phyloP scores from a whole-genome alignment of 495 filamentous ascomycete species.

The Echria macrotheca region DNA sequence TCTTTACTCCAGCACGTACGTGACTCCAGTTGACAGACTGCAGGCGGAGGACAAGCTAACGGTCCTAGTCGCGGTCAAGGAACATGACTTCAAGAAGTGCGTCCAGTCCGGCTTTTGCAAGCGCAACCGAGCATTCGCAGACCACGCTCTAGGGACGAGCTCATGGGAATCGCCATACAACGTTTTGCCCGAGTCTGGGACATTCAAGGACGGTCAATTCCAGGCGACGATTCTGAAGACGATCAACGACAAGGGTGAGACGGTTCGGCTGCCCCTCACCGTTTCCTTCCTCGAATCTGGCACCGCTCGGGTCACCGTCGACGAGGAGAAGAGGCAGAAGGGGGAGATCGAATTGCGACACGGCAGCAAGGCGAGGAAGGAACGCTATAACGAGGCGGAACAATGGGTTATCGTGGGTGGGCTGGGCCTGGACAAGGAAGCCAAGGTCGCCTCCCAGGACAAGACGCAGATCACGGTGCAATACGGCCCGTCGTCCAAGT shows the following conservation, averaged over 20 bases:
- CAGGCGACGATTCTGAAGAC: conserved; percentile 75
- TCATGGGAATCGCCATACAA: conserved; percentile 79
- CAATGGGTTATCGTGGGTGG: conserved; percentile 84
- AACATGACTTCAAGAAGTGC: conserved; percentile 95
- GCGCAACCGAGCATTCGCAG: conserved; percentile 85
- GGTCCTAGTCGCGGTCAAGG: conserved; percentile 70
- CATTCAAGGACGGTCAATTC: conserved; percentile 73
- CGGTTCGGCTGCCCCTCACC: conserved; percentile 72
- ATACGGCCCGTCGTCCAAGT: conserved; percentile 72
- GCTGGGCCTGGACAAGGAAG: conserved; percentile 59
- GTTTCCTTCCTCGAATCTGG: conserved; percentile 87
- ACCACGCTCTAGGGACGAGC: conserved; percentile 58
- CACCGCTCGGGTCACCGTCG: conserved; percentile 75
- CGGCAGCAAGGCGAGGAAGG: conserved; percentile 77
- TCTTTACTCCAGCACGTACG: conserved; percentile 49
- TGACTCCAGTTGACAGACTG: neutral
- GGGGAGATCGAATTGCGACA: conserved; percentile 85
- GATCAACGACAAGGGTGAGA: conserved; percentile 51
- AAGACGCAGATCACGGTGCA: conserved; percentile 64
- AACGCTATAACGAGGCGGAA: conserved; percentile 86
- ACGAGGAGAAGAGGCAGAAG: conserved; percentile 84
- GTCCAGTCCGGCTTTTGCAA: conserved; percentile 93
- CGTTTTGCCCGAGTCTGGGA: conserved; percentile 63
- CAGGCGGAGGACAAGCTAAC: conserved; percentile 16
- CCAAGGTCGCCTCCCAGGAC: conserved; percentile 53